Evolutionary conservation across 2,329 filamentous ascomycete species (phyloP), one percentile per base, ranked within the genome.

Genomic region (Talaromyces verruculosus): DNA sequence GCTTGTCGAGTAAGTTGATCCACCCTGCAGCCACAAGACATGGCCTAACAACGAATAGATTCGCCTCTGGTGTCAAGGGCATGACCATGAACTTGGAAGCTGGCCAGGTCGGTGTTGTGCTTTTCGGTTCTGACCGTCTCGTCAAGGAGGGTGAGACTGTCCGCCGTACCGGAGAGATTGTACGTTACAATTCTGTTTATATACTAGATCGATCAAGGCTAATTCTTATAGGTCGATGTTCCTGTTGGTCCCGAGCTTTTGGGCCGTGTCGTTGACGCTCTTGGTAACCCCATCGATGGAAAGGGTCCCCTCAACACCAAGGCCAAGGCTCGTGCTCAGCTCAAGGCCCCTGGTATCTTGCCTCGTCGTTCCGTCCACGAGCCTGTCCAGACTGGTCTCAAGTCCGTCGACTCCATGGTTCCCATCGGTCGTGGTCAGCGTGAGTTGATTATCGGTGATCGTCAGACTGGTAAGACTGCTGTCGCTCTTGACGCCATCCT

Each of bases 51-150:
- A 30, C 25, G 17, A 73, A 58, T 13, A 97, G 93, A 88, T 99
- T 99, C 87, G 92, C 95, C 78, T 99, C 95, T 73, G 95, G 95
- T 83, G 95, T 98, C 84, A 98, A 98, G 90, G 95, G 95, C 84
- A 99, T 99, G 95, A 98, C 94, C 92, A 98, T 99, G 94, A 99
- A 99, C 91, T 90, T 99, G 85, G 95, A 99, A 87, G 95, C 95
- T 84, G 95, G 95, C 83, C 95, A 98, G 85, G 95, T 99, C 86
- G 95, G 95, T 97, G 93, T 99, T 79, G 95, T 99, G 89, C 89
- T 99, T 80, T 99, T 99, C 89, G 95, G 95, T 90, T 98, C 95
- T 80, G 95, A 99, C 86, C 93, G 95, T 93, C 88, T 97, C 77
- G 95, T 99, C 89, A 95, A 92, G 88, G 95, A 99, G 85, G 95